Percentiles rank a stretch among this genome's conserved stretches.
Evolutionary conservation across 2,329 filamentous ascomycete genomes (phyloP).

Genomic region (Lachnellula cervina): DNA sequence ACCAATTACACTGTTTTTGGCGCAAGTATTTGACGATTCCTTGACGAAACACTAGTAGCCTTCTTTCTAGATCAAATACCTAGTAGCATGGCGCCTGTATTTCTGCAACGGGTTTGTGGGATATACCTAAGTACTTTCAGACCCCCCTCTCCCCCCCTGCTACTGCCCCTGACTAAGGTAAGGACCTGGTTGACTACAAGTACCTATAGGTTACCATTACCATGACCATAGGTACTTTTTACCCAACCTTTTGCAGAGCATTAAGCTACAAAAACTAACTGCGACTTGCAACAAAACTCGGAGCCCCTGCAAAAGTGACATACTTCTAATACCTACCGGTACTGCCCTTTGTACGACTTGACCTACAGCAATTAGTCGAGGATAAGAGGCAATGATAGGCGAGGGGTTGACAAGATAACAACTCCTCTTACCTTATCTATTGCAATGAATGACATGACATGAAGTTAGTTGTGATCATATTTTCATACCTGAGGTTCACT

Average conservation of each 20-base stretch:
- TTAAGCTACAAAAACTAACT: constrained; percentile 22
- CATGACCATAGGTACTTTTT: background rate
- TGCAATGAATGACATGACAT: constrained; percentile 8
- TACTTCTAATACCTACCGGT: background rate
- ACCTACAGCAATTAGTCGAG: background rate
- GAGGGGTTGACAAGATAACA: constrained; percentile 5
- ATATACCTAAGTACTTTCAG: too few species aligned
- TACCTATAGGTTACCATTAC: too few species aligned
- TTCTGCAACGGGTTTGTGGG: too few species aligned
- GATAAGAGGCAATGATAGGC: constrained; percentile 2
- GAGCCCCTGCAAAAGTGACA: background rate
- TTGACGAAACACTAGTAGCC: background rate
- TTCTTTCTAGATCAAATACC: too few species aligned
- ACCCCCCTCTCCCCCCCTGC: too few species aligned
- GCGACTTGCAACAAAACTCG: constrained; percentile 22
- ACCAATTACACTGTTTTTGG: background rate
- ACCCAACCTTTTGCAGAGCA: constrained; percentile 4
- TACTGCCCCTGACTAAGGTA: too few species aligned
- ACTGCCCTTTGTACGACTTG: background rate
- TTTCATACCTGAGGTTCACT: background rate
- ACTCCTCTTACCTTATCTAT: constrained; percentile 12
- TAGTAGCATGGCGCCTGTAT: too few species aligned
- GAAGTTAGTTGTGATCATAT: too few species aligned
- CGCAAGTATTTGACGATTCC: background rate
- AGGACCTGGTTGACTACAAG: too few species aligned